Base-by-base conservation (phyloP, 768 basidiomycete species). In the Tephrocybe sp. region DNA sequence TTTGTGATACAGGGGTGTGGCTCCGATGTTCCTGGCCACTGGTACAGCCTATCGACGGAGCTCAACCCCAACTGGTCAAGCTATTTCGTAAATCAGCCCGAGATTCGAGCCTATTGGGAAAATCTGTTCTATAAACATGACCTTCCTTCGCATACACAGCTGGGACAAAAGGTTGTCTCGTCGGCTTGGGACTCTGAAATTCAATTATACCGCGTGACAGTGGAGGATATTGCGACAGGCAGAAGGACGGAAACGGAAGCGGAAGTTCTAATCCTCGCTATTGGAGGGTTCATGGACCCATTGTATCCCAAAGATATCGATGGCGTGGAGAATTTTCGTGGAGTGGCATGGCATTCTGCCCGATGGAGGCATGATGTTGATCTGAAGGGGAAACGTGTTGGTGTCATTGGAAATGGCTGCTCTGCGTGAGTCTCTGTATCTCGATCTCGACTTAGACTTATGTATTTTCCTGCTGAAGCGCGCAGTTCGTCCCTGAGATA, bases 331-430 rank as follows among this genome's bases (percentile, higher is more conserved):
- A 61, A 58, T 2, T 85, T 84, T 60, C 64, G 69, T 39, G 85
- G 84, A 1, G 59, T 63, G 10, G 43, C 71, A 15, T 85, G 78
- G 68, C 85, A 85, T 62, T 80, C 83, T 25, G 75, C 79, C 18
- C 59, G 63, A 48, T 78, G 85, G 85, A 65, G 73, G 39, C 78
- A 81, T 43, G 78, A 78, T 57, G 73, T 85, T 15, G 61, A 72
- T 38, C 60, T 85, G 49, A 67, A 66, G 51, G 77, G 76, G 1
- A 83, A 82, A 64, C 68, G 72, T 23, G 74, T 87, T 6, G 83
- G 78, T 1, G 77, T 86, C 12, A 77, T 85, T 59, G 84, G 84
- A 33, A 84, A 84, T 59, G 84, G 82, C 3, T 83, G 78, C 54
- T 81, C 79, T 36, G 83, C 75, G 75, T 83, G 59, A 58, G 74